phyloP scores from a whole-genome alignment of 2,329 filamentous ascomycete genomes.

The Fonsecaea erecta region DNA sequence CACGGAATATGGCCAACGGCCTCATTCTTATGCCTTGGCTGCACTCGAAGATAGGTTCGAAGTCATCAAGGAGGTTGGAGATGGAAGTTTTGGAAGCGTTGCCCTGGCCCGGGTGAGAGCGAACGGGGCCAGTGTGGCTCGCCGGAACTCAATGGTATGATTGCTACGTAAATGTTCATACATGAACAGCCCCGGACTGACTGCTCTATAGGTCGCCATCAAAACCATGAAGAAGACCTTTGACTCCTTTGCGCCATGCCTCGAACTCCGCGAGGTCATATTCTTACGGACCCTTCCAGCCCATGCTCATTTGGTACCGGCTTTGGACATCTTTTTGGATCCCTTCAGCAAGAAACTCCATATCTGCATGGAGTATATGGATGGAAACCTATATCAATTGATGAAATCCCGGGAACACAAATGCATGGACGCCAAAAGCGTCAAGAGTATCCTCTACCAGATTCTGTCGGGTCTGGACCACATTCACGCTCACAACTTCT shows the following conservation, averaged over 20 bases:
- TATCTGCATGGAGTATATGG: conserved; percentile 99
- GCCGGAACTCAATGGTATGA: conserved; percentile 85
- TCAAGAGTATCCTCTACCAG: conserved; percentile 97
- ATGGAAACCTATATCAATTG: conserved; percentile 96
- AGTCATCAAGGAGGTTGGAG: conserved; percentile 95
- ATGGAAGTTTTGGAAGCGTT: conserved; percentile 98
- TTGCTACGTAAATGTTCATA: not conserved
- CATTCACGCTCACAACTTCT: conserved; percentile 96
- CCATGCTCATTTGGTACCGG: conserved; percentile 93
- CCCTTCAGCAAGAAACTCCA: conserved; percentile 95
- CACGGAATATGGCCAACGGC: conserved; percentile 73
- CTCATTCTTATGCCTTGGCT: conserved; percentile 61
- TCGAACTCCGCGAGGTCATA: conserved; percentile 95
- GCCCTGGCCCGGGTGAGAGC: conserved; percentile 88
- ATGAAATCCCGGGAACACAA: conserved; percentile 99
- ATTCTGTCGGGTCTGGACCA: conserved; percentile 96
- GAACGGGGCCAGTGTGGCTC: conserved; percentile 84
- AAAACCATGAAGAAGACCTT: conserved; percentile 99
- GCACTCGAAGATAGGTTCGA: conserved; percentile 93
- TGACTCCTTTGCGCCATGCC: conserved; percentile 84
- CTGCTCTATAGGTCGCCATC: conserved; percentile 80
- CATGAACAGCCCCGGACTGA: conserved; percentile 27
- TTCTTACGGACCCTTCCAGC: conserved; percentile 87
- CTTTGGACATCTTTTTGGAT: conserved; percentile 96
- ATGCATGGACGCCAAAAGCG: conserved; percentile 81